Evolutionary conservation across 495 filamentous ascomycete species (phyloP), one percentile per base, ranked within the genome.

Genomic region (Articulospora tetracladia): DNA sequence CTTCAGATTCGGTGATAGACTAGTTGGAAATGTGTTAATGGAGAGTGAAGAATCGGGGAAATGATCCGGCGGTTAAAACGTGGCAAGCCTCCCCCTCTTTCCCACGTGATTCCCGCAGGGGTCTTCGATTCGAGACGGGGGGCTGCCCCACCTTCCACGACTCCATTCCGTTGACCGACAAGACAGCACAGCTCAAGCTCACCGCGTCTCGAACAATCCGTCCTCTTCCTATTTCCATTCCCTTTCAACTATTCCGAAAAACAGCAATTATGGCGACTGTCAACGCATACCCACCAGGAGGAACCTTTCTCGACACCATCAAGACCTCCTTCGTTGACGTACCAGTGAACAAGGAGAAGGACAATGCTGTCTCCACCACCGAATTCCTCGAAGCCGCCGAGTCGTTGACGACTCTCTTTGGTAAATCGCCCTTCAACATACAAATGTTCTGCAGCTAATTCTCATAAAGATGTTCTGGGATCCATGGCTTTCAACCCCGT

Each of bases 331-430:
- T 98, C 75, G 79, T 79, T 57, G 83, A 90, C 55, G 94, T 97
- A 25, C 86, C 89, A 12, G 72, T 96, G 62, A 83, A 89, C 63
- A 76, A 79, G 57, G 78, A 74, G 59, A 86, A 91, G 56, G 84
- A 85, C 73, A 86, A 90, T 79, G 86, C 84, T 62, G 87, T 98
- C 65, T 71, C 82, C 10, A 98, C 95, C 26, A 81, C 78, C 66
- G 89, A 95, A 71, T 98, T 97, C 76, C 86, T 98, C 61, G 90
- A 95, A 39, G 95, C 95, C 54, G 84, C 90, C 48, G 91, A 96
- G 77, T 84, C 88, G 25, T 74, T 97, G 65, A 88, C 89, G 49
- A 85, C 84, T 46, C 82, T 98, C 34, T 98, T 98, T 69, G 91
- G 92, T 97, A 74, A 20, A 7, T 26, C 23, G 0, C 22, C 25